phyloP scores from a whole-genome alignment of 2,329 filamentous ascomycete genomes.

The Talaromyces piceae region DNA sequence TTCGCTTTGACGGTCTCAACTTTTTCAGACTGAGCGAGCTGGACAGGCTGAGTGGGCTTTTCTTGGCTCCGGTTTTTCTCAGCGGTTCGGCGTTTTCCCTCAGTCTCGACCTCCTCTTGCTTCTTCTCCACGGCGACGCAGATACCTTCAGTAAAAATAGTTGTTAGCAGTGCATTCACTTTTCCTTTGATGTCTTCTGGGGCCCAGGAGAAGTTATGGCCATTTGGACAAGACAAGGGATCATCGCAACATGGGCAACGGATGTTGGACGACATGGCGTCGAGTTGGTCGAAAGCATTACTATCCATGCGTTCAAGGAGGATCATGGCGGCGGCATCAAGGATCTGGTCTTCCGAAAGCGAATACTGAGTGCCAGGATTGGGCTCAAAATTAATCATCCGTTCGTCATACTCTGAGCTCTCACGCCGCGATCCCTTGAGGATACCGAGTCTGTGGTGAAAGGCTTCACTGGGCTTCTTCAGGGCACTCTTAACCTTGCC shows the following conservation, averaged over 20 bases:
- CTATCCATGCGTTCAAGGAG: slow-evolving; percentile 1
- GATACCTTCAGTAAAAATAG: slow-evolving; percentile 6
- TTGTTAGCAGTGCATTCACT: slow-evolving; percentile 6
- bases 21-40: background rate
- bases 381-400: background rate
- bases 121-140: background rate
- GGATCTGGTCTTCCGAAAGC: slow-evolving; percentile 5
- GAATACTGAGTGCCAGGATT: background rate
- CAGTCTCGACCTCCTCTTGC: background rate
- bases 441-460: background rate
- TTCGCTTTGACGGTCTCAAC: background rate
- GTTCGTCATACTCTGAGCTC: background rate
- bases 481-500: background rate
- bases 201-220: slow-evolving; percentile 6
- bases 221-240: slow-evolving; percentile 1
- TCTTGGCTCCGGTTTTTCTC: background rate
- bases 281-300: background rate
- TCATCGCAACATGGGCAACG: slow-evolving; percentile 8
- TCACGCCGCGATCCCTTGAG: background rate
- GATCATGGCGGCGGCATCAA: slow-evolving; percentile 5
- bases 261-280: background rate
- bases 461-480: background rate
- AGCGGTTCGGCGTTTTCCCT: background rate
- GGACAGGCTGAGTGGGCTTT: background rate
- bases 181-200: background rate